Evolutionary conservation across 148 eudicot genomes (phyloP).

Genomic region (Limonium bicolor): DNA sequence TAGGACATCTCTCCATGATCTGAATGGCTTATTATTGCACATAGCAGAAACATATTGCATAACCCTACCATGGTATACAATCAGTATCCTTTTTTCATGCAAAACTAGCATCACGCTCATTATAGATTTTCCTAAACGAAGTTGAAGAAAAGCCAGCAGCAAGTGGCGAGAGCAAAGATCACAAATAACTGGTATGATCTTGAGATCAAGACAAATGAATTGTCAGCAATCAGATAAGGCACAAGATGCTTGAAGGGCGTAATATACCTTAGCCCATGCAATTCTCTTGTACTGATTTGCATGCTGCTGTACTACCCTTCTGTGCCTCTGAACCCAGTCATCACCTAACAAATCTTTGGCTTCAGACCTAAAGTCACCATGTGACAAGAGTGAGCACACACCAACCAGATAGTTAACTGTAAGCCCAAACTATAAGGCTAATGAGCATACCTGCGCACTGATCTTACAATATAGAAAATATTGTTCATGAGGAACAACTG

Average conservation of each 20-base stretch:
- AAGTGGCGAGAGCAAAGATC: no score
- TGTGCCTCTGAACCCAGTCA: constrained; percentile 98
- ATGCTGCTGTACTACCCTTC: constrained; percentile 92
- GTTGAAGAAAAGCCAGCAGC: no score
- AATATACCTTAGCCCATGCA: constrained; percentile 91
- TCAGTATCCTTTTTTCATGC: no score
- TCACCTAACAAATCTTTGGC: constrained; percentile 96
- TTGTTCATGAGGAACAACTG: constrained; percentile 93
- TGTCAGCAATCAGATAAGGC: no score
- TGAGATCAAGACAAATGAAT: no score
- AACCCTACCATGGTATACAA: no score
- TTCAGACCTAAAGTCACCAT: constrained; percentile 51
- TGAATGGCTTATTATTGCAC: no score
- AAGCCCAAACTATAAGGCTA: neutral
- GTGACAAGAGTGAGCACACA: constrained; percentile 1
- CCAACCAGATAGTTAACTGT: neutral
- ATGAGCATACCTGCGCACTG: constrained; percentile 74
- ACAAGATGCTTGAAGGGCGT: neutral
- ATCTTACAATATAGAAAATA: constrained; percentile 94
- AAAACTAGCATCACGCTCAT: no score
- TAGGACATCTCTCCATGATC: no score
- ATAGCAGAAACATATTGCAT: no score
- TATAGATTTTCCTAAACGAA: no score
- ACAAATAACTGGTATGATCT: no score
- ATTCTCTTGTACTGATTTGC: constrained; percentile 93